phyloP scores from a whole-genome alignment of 2,329 filamentous ascomycete genomes.

The Atkinsonella texensis region DNA sequence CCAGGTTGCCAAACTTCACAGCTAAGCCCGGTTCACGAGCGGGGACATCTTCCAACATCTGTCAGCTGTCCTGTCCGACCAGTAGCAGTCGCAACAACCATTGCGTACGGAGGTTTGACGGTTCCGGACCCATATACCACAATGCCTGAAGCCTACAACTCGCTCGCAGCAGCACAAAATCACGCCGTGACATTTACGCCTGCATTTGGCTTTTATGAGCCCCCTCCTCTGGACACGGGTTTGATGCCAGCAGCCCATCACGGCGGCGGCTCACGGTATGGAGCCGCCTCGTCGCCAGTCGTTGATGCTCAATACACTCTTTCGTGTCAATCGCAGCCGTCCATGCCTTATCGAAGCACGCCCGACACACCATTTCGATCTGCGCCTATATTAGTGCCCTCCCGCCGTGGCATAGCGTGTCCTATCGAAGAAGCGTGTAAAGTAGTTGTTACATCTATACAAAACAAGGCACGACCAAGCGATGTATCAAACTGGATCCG shows the following conservation, averaged over 20 bases:
- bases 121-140: not conserved
- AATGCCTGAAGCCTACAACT: conserved; percentile 4
- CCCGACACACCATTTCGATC: not conserved
- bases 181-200: not conserved
- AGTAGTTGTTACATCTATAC: conserved; percentile 16
- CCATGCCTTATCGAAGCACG: not conserved
- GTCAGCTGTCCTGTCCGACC: not conserved
- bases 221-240: not conserved
- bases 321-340: not conserved
- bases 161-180: not conserved
- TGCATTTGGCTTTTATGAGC: not conserved
- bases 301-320: not conserved
- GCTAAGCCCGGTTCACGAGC: conserved; percentile 1
- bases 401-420: conserved; percentile 3
- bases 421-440: conserved; percentile 11
- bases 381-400: not conserved
- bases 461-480: conserved; percentile 10
- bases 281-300: not conserved
- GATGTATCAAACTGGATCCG: conserved; percentile 19
- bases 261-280: not conserved
- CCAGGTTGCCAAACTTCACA: not conserved
- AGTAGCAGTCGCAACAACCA: not conserved
- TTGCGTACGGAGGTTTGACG: not conserved
- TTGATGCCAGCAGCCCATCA: not conserved
- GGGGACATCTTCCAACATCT: not conserved